These are phyloP conservation scores for Populus ilicifolia DNA, from an alignment of 345 rosid genomes.

Conservation along the genomic window DNA sequence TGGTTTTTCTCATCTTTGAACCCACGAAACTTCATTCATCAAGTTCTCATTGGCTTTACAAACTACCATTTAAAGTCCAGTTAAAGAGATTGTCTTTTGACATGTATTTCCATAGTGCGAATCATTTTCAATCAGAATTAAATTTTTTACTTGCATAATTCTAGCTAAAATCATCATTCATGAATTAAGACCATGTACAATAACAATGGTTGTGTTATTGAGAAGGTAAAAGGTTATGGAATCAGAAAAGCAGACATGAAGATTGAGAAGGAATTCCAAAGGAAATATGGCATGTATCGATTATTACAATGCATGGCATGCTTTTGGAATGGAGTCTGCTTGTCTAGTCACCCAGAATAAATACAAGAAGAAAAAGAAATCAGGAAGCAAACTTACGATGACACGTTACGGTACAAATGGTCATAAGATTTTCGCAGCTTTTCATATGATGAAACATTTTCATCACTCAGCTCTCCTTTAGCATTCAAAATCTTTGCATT, in stretches of 20 bases:
- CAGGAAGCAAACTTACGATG: conserved; percentile 62
- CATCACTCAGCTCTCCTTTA: conserved; percentile 97
- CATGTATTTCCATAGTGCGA: not conserved
- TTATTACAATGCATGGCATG: not conserved
- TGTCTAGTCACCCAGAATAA: not conserved
- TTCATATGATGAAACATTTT: conserved; percentile 81
- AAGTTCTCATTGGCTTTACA: not conserved
- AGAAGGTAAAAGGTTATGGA: not conserved
- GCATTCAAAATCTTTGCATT: conserved; percentile 85
- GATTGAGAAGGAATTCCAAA: not conserved
- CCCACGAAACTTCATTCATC: not conserved
- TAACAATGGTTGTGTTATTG: not conserved
- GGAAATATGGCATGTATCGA: not conserved
- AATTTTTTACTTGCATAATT: not conserved
- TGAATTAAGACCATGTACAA: not conserved
- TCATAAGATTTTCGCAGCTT: conserved; percentile 94
- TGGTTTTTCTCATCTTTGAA: not conserved
- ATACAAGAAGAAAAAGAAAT: not conserved
- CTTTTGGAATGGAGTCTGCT: not conserved
- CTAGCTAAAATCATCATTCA: not conserved
- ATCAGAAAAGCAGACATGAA: not conserved
- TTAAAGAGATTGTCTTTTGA: not conserved
- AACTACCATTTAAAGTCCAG: not conserved
- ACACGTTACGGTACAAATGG: conserved; percentile 79
- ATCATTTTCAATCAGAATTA: not conserved